Base-by-base conservation (phyloP, 306 rosid species). In the Cercis canadensis region DNA sequence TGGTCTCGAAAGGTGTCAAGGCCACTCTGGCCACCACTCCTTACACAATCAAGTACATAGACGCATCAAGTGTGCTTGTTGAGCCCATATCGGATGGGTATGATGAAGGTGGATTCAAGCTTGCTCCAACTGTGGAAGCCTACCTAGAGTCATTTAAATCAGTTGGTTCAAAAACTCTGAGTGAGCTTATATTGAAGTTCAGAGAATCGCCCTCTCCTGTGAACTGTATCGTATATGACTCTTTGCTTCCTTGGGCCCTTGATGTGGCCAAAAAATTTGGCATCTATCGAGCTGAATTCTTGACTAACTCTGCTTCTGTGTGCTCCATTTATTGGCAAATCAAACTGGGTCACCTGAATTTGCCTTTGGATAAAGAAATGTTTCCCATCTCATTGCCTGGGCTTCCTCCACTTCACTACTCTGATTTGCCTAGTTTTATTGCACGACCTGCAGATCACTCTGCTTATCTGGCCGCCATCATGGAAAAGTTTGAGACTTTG, bases 31-130 rank as follows among this genome's bases (percentile, higher is more conserved):
- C 82, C 65, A 70, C 80, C 61, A 73, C 83, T 14, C 79, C 49
- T 24, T 75, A 78, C 78, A 78, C 78, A 6, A 36, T 82, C 51
- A 75, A 70, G n/a, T 57, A 66, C 75, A 75, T 78, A 47, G 31
- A 39, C 40, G 57, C 80, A 7, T 15, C 61, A 21, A 7, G 68
- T 0, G 50, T 82, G 5, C 57, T 59, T 14, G 34, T 78, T 4
- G 78, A 70, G 43, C 78, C 86, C 40, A 60, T 82, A 63, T 78
- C 86, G 1, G 83, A 82, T 55, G 86, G 81, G 40, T 82, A 58
- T 3, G 81, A 82, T 15, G 78, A 74, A 45, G 32, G 60, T 14
- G 86, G 86, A 3, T 82, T 65, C 70, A 52, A 17, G 63, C 81
- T 69, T 54, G 72, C 81, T 37, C 76, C 75, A 3, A 47, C 60